Conservation (phyloP, 2,329 filamentous ascomycete genomes). For the Talaromyces funiculosus region DNA sequence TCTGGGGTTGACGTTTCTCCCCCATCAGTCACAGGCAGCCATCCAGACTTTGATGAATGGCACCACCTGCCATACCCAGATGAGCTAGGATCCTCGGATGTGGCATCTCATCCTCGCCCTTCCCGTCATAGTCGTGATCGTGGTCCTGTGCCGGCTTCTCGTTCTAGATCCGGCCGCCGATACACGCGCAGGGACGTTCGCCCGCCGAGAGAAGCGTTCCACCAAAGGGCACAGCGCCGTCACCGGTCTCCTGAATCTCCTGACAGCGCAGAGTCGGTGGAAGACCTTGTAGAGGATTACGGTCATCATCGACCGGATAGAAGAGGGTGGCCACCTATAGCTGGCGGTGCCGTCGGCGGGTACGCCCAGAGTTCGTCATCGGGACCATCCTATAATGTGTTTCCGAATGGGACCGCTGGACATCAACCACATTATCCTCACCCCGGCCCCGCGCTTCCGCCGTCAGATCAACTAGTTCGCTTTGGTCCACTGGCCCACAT, state of each 20-base stretch:
- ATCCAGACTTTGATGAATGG: constrained; percentile 35
- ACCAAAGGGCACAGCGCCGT: constrained; percentile 35
- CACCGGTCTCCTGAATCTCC: constrained; percentile 49
- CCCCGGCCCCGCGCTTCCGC: constrained; percentile 21
- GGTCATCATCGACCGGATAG: constrained; percentile 32
- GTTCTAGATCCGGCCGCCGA: constrained; percentile 34
- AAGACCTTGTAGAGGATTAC: constrained; percentile 54
- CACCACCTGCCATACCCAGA: constrained; percentile 38
- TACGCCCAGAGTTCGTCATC: constrained; percentile 39
- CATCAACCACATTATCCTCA: constrained; percentile 27
- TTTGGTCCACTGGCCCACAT: constrained; percentile 23
- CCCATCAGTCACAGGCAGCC: constrained; percentile 35
- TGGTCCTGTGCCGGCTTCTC: constrained; percentile 31
- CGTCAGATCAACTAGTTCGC: constrained; percentile 31
- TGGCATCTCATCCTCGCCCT: constrained; percentile 39
- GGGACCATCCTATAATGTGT: constrained; percentile 33
- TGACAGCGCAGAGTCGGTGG: constrained; percentile 59
- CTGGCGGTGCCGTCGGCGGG: constrained; percentile 24
- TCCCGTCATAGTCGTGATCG: constrained; percentile 38
- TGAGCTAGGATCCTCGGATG: constrained; percentile 45
- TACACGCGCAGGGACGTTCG: constrained; percentile 31
- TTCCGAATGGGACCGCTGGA: constrained; percentile 24
- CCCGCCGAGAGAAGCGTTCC: constrained; percentile 26
- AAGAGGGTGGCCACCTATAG: constrained; percentile 28
- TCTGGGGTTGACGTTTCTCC: constrained; percentile 42